A percentile compares a stretch with the other conserved stretches of the same genome.
Evolutionary conservation across 768 basidiomycete species (phyloP).

Genomic region (Lactarius pseudohatsudake): DNA sequence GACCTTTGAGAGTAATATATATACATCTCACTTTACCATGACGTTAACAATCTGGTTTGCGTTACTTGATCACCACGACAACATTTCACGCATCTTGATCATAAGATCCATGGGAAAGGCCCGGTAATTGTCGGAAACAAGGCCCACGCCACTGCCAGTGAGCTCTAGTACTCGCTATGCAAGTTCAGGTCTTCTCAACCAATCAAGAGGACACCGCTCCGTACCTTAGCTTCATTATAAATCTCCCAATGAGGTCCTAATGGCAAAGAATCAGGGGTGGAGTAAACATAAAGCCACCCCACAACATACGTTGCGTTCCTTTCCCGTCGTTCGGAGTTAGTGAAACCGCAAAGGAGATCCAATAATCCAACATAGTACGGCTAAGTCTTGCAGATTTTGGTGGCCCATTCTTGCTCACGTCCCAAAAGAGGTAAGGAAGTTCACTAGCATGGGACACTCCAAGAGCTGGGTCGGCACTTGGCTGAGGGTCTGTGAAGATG

Average conservation of each 20-base stretch:
- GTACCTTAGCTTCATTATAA: slow-evolving; percentile 14
- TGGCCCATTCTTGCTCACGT: slow-evolving; percentile 2
- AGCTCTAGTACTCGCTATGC: slow-evolving; percentile 20
- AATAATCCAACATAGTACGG: slow-evolving; percentile 43
- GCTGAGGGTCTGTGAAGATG: slow-evolving; percentile 42
- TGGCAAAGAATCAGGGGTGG: not conserved
- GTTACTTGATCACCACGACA: slow-evolving; percentile 16
- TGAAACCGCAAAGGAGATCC: slow-evolving; percentile 48
- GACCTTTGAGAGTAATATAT: slow-evolving; percentile 40
- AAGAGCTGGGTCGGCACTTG: slow-evolving; percentile 16
- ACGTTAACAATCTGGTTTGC: not conserved
- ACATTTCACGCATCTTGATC: not conserved
- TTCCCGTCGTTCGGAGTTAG: slow-evolving; percentile 46
- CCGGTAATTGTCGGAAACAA: slow-evolving; percentile 20
- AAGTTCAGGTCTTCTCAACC: not conserved
- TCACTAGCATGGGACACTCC: slow-evolving; percentile 30
- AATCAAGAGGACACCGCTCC: not conserved
- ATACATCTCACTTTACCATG: not conserved
- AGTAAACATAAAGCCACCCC: not conserved
- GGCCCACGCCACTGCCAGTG: slow-evolving; percentile 1
- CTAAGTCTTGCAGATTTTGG: slow-evolving; percentile 33
- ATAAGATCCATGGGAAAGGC: slow-evolving; percentile 11
- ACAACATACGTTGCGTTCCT: slow-evolving; percentile 36
- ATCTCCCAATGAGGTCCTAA: not conserved
- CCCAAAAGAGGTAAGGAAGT: slow-evolving; percentile 29